Evolutionary conservation across 768 basidiomycete species (phyloP), one percentile per base, ranked within the genome.

Genomic region (Rhizopogon vinicolor): DNA sequence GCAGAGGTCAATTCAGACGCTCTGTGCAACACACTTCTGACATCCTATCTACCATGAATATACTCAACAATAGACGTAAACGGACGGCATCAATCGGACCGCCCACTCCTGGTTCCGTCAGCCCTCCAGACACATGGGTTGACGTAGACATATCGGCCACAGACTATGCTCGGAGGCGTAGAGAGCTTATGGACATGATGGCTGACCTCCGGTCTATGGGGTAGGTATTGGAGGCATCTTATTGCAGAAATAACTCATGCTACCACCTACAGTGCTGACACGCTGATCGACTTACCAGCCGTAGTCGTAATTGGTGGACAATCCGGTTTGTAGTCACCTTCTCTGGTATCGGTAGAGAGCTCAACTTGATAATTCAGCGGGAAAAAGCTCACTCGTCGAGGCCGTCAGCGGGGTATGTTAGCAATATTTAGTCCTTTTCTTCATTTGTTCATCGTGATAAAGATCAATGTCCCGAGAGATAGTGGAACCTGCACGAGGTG

Each of bases 391-490:
- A 0, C 63, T 84, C 1, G 80, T 84, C 0, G 83, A 84, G 52
- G 81, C 79, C 0, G 78, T 83, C 0, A 81, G 74, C 13, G 80
- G 81, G 7, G 82, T 84, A 59, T 22, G 78, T 62, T 3, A 0
- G 18, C 19, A 13, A 53, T 49, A 28, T 41, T 29, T 14, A 42
- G 25, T 52, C 42, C 9, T 18, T 42, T 8, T 41, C n/a, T 19
- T 18, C 6, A n/a, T 1, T 18, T 8, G n/a, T n/a, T 37, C 28
- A n/a, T 19, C 9, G 37, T 7, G 13, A 25, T 31, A 44, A 41
- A 85, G 84, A 80, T 85, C 31, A 80, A 69, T 48, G 83, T 86
- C 29, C 84, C 84, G 10, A 71, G 84, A 33, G 84, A 84, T 41
- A 80, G 79, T 42, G 82, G 82, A 19, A 84, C 82, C 0, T 84